Percentiles rank a stretch among this genome's conserved stretches.
phyloP scores from a whole-genome alignment of 2,329 filamentous ascomycete species.

The Phialophora expanda region DNA sequence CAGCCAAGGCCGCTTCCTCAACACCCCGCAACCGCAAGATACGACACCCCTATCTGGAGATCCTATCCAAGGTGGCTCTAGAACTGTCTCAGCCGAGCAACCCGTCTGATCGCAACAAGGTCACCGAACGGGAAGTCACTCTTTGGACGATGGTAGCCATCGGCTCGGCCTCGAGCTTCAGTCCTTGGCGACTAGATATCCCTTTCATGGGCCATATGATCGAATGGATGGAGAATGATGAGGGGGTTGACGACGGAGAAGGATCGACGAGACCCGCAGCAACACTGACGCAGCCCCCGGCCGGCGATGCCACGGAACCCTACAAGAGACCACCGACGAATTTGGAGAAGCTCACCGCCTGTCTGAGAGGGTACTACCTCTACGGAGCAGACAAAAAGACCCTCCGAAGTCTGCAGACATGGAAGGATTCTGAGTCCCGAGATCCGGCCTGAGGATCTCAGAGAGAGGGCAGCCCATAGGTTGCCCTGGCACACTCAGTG shows the following conservation, averaged over 20 bases:
- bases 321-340: slow-evolving; percentile 4
- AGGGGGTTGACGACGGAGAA: not conserved
- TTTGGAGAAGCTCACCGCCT: slow-evolving; percentile 27
- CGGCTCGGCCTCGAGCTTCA: slow-evolving; percentile 27
- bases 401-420: slow-evolving; percentile 22
- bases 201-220: slow-evolving; percentile 36
- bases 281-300: not conserved
- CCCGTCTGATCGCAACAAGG: slow-evolving; percentile 1
- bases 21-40: slow-evolving; percentile 1
- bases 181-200: slow-evolving; percentile 30
- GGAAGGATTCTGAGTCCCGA: slow-evolving; percentile 1
- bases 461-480: not conserved
- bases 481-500: no score
- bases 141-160: slow-evolving; percentile 32
- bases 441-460: not conserved
- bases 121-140: slow-evolving; percentile 31
- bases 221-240: slow-evolving; percentile 29
- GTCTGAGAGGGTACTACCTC: slow-evolving; percentile 31
- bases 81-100: slow-evolving; percentile 25
- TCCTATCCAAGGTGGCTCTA: slow-evolving; percentile 25
- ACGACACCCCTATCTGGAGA: slow-evolving; percentile 20
- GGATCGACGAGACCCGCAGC: not conserved
- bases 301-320: not conserved
- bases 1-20: slow-evolving; percentile 1
- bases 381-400: slow-evolving; percentile 31